Evolutionary conservation across 495 filamentous ascomycete genomes (phyloP).

Genomic region (Bacidia gigantensis): DNA sequence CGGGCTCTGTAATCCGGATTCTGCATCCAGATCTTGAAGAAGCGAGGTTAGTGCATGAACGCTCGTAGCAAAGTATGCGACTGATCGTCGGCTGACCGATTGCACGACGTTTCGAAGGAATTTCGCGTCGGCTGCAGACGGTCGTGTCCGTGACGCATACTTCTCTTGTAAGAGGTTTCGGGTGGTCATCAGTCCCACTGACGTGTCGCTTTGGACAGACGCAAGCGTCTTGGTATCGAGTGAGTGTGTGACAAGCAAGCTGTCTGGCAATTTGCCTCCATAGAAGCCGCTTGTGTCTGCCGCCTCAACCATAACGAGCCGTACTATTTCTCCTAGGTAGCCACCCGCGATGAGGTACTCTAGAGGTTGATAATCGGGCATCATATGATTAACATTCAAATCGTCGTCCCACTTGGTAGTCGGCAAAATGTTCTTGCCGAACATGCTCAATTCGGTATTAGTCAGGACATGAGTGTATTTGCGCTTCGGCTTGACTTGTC

Average conservation of each 20-base stretch:
- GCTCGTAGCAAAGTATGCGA: slow-evolving; percentile 48
- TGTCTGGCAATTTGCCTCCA: slow-evolving; percentile 40
- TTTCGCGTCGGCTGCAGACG: slow-evolving; percentile 36
- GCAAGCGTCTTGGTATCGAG: slow-evolving; percentile 60
- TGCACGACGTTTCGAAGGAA: slow-evolving; percentile 40
- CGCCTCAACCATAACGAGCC: slow-evolving; percentile 64
- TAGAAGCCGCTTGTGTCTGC: slow-evolving; percentile 36
- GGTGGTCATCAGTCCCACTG: slow-evolving; percentile 31
- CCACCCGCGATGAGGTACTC: slow-evolving; percentile 83
- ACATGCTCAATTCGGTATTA: slow-evolving; percentile 86
- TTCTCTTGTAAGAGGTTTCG: slow-evolving; percentile 35
- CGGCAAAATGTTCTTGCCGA: slow-evolving; percentile 51
- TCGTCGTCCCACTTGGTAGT: slow-evolving; percentile 63
- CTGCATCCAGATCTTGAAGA: slow-evolving; percentile 30
- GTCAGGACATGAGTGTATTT: slow-evolving; percentile 52
- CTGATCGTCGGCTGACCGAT: slow-evolving; percentile 45
- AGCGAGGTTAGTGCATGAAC: slow-evolving; percentile 52
- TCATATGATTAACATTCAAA: slow-evolving; percentile 54
- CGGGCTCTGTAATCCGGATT: slow-evolving; percentile 14
- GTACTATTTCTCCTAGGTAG: slow-evolving; percentile 73
- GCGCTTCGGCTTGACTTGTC: slow-evolving; percentile 32
- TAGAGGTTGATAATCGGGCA: slow-evolving; percentile 74
- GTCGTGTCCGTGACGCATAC: slow-evolving; percentile 33
- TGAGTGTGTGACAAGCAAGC: slow-evolving; percentile 47
- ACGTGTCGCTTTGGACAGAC: slow-evolving; percentile 35